Conservation (phyloP, 2,329 filamentous ascomycete species). For the Didymella arachidicola region DNA sequence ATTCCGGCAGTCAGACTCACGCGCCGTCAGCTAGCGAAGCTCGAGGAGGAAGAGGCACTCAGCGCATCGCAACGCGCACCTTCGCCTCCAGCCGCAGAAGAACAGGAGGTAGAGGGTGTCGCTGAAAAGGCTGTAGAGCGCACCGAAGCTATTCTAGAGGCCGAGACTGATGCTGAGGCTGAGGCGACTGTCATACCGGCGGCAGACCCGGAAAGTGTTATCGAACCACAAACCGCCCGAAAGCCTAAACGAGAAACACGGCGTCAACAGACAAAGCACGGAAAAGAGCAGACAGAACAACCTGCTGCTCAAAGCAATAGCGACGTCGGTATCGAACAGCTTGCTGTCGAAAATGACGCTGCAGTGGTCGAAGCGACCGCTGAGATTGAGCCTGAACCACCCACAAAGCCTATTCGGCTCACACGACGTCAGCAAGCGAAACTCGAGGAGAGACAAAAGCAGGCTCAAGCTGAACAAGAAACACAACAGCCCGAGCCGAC, state of each 20-base stretch:
- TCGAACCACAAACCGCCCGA: neutral
- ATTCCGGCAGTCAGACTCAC: conserved; percentile 44
- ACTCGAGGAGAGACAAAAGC: conserved; percentile 7
- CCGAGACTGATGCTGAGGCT: neutral
- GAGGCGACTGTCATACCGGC: neutral
- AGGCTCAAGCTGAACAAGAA: conserved; percentile 5
- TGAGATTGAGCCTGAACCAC: neutral
- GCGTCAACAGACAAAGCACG: conserved; percentile 12
- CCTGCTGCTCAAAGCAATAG: neutral
- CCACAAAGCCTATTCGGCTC: conserved; percentile 2
- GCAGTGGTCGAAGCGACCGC: neutral
- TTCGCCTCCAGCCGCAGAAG: neutral
- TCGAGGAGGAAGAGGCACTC: conserved; percentile 43
- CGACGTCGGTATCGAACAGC: neutral
- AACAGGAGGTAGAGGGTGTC: neutral
- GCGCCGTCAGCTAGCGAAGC: conserved; percentile 46
- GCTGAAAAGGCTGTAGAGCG: neutral
- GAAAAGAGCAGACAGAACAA: neutral
- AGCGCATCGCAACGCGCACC: conserved; percentile 31
- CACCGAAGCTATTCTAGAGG: neutral
- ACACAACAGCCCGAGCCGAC: conserved; percentile 6
- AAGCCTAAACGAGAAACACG: conserved; percentile 9
- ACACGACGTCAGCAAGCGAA: conserved; percentile 16
- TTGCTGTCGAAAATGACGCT: neutral
- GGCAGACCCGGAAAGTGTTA: neutral